These are phyloP conservation scores for Neonectria sp. DNA, from an alignment of 2,329 filamentous ascomycete genomes.

Conservation along the genomic window DNA sequence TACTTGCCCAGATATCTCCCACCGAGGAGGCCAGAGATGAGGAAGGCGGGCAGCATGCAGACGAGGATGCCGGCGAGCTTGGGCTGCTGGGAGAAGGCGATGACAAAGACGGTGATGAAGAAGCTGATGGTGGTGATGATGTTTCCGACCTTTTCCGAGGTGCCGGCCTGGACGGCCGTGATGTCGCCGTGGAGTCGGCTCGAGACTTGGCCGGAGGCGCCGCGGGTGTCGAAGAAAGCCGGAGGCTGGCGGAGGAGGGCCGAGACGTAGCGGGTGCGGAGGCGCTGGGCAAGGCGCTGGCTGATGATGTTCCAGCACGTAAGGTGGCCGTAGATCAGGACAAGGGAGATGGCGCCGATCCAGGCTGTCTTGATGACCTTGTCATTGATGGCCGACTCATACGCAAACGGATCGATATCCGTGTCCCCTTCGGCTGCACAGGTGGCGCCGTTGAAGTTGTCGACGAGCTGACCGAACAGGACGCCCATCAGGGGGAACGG, in stretches of 20 bases:
- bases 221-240: constrained; percentile 73
- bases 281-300: constrained; percentile 73
- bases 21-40: constrained; percentile 71
- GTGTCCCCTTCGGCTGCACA: constrained; percentile 55
- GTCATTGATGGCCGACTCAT: constrained; percentile 63
- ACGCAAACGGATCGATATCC: constrained; percentile 43
- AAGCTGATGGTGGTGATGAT: constrained; percentile 74
- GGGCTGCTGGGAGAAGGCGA: constrained; percentile 76
- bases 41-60: constrained; percentile 73
- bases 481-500: constrained; percentile 76
- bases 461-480: constrained; percentile 74
- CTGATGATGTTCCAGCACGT: constrained; percentile 76
- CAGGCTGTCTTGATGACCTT: constrained; percentile 75
- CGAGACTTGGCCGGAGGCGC: constrained; percentile 72
- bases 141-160: constrained; percentile 79
- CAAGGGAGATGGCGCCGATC: constrained; percentile 71
- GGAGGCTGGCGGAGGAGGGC: constrained; percentile 73
- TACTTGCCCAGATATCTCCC: constrained; percentile 70
- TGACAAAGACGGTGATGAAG: constrained; percentile 76
- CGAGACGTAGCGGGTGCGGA: constrained; percentile 72
- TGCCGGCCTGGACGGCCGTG: constrained; percentile 76
- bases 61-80: constrained; percentile 75
- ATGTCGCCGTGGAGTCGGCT: constrained; percentile 77
- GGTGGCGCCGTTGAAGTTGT: constrained; percentile 71
- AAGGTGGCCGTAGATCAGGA: constrained; percentile 74